These are phyloP conservation scores for Macrolepiota dolichaula DNA, from an alignment of 768 basidiomycete species.

Conservation along the genomic window DNA sequence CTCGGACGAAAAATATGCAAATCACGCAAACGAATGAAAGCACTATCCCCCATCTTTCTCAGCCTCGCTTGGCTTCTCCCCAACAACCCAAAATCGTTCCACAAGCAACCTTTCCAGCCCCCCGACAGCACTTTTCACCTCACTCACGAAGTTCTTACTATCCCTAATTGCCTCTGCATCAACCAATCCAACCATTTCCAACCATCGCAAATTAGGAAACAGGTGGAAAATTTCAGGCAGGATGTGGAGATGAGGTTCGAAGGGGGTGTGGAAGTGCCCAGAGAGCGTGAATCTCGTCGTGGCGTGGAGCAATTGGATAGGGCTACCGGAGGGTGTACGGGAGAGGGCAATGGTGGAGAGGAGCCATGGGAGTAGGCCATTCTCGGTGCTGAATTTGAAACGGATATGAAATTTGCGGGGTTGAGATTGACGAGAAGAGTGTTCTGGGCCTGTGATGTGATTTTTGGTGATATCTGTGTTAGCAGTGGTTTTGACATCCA, in stretches of 20 bases:
- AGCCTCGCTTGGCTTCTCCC: neutral
- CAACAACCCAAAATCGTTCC: neutral
- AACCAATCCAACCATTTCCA: conserved; percentile 1
- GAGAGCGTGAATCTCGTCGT: neutral
- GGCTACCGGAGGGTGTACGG: neutral
- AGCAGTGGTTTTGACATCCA: no score
- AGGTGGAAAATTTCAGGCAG: neutral
- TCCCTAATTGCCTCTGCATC: neutral
- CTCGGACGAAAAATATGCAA: no score
- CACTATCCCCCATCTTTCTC: neutral
- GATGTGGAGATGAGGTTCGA: neutral
- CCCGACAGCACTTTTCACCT: neutral
- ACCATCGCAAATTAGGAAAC: neutral
- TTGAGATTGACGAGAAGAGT: no score
- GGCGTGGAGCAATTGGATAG: neutral
- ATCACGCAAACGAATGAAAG: neutral
- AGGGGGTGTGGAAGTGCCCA: neutral
- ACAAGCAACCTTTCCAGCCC: neutral
- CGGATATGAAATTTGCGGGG: neutral
- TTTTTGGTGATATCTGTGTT: no score
- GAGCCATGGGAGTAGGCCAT: neutral
- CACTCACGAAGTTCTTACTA: neutral
- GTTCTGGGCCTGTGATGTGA: no score
- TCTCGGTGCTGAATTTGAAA: conserved; percentile 8
- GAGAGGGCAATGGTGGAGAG: neutral